Conservation (phyloP, 2,329 filamentous ascomycete species). For the Fusarium verrucosum region DNA sequence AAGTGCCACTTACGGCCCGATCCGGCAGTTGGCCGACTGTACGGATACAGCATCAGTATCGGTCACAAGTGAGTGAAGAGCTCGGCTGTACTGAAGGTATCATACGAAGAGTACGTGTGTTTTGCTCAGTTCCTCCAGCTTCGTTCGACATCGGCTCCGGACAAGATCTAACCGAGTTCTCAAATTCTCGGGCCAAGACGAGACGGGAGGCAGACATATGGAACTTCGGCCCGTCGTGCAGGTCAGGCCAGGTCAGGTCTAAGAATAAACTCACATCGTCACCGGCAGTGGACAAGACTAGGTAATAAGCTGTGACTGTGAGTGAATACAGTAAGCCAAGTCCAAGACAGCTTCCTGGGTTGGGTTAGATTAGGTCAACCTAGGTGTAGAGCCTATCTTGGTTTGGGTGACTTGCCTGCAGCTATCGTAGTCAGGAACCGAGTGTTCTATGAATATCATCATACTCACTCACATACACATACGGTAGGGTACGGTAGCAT, state of each 20-base stretch:
- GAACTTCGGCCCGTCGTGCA: constrained; percentile 32
- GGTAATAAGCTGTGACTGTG: not conserved
- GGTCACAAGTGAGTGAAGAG: not conserved
- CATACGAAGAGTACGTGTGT: not conserved
- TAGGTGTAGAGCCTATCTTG: constrained; percentile 11
- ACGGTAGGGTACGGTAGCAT: constrained; percentile 1
- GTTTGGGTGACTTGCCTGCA: constrained; percentile 15
- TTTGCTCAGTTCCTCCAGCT: not conserved
- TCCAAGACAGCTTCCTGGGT: constrained; percentile 9
- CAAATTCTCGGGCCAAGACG: not conserved
- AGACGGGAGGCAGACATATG: constrained; percentile 6
- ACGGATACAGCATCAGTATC: not conserved
- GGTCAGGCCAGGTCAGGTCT: constrained; percentile 8
- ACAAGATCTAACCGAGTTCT: not conserved
- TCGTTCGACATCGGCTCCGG: not conserved
- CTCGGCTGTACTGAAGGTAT: not conserved
- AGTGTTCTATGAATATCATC: constrained; percentile 2
- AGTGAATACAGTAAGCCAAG: constrained; percentile 4
- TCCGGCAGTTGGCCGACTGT: constrained; percentile 12
- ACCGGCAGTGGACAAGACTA: constrained; percentile 6
- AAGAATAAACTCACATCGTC: constrained; percentile 26
- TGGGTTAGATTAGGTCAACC: not conserved
- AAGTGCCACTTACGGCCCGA: constrained; percentile 12
- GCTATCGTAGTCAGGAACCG: constrained; percentile 34
- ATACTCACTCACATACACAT: no score